Conservation (phyloP, 164 flowering plant genomes). For the Malania oleifera region DNA sequence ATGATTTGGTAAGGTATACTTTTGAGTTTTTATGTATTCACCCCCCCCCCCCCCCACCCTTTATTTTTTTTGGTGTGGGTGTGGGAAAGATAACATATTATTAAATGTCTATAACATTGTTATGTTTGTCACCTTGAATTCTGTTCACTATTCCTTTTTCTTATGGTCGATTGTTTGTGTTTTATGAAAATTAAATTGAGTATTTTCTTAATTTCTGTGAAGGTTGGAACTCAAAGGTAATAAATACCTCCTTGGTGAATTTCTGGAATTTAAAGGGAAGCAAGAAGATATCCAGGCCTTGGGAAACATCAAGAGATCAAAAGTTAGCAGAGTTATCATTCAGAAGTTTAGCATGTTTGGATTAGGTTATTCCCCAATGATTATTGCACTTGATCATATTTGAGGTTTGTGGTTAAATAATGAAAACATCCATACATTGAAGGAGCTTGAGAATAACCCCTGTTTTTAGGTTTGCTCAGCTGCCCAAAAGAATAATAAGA, state of each 20-base stretch:
- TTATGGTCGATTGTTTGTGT: constrained; percentile 2
- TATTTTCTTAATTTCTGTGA: constrained; percentile 16
- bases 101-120: background rate
- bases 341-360: constrained; percentile 84
- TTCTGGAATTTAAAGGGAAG: constrained; percentile 83
- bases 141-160: background rate
- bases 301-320: constrained; percentile 71
- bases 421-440: too few relatives aligned
- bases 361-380: constrained; percentile 41
- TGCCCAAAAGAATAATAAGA: too few relatives aligned
- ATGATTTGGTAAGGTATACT: too few relatives aligned
- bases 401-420: background rate
- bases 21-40: too few relatives aligned
- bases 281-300: constrained; percentile 57
- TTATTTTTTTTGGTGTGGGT: too few relatives aligned
- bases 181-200: background rate
- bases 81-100: too few relatives aligned
- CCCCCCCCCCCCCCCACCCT: too few relatives aligned
- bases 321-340: constrained; percentile 55
- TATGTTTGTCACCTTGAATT: background rate
- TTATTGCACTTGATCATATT: background rate
- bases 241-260: constrained; percentile 73
- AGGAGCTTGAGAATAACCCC: too few relatives aligned
- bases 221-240: constrained; percentile 84
- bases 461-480: too few relatives aligned